A percentile compares a stretch with the other conserved stretches of the same genome.
phyloP scores from a whole-genome alignment of 176 grass and related monocot species.

The Musa itinerans region DNA sequence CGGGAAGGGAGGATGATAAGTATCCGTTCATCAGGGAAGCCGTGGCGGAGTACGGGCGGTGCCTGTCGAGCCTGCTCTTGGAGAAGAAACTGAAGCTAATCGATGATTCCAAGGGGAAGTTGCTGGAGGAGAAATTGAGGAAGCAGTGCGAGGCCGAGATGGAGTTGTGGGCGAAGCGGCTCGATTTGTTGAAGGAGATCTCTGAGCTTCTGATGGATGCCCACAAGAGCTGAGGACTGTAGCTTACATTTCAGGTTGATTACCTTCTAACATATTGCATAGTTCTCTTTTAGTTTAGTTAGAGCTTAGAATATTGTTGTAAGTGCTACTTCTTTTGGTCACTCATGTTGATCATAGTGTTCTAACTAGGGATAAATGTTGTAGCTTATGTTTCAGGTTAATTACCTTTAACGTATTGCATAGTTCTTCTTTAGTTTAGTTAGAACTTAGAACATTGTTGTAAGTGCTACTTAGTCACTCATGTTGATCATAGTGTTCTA shows the following conservation, averaged over 20 bases:
- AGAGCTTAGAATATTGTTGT: background rate
- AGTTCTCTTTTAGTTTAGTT: background rate
- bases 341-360: background rate
- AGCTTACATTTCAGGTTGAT: slow-evolving; percentile 5
- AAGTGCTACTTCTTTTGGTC: background rate
- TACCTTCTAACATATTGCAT: background rate
- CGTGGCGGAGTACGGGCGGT: background rate
- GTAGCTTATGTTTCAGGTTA: slow-evolving; percentile 7
- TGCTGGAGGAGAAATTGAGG: slow-evolving; percentile 6
- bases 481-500: background rate
- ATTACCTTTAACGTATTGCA: background rate
- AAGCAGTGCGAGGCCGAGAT: slow-evolving; percentile 2
- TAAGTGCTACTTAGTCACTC: background rate
- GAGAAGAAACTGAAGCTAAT: background rate
- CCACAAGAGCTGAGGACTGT: background rate
- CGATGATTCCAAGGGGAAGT: background rate
- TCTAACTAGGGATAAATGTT: background rate
- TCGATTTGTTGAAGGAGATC: slow-evolving; percentile 6
- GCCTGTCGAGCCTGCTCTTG: background rate
- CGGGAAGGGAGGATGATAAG: background rate
- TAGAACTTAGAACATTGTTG: background rate
- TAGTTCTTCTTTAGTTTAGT: background rate
- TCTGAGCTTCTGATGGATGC: background rate
- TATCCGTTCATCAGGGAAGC: slow-evolving; percentile 13
- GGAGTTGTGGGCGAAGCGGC: background rate